phyloP scores from a whole-genome alignment of 305 asterid species.

The Fraxinus albicans region DNA sequence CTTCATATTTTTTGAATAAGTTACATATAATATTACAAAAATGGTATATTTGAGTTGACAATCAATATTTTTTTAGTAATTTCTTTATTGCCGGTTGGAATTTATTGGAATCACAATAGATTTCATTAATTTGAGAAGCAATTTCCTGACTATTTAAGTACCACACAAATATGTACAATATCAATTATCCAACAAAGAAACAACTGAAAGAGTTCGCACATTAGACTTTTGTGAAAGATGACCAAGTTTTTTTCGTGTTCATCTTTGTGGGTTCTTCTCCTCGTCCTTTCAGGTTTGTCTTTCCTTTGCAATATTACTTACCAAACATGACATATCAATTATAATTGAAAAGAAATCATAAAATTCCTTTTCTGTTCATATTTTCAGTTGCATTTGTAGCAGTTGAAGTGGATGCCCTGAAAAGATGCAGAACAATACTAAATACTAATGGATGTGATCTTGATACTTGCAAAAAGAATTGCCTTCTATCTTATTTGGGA shows the following conservation, averaged over 20 bases:
- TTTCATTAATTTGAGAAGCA: not conserved
- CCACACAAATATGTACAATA: not conserved
- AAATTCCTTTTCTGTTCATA: not conserved
- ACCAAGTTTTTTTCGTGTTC: not conserved
- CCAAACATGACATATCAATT: not conserved
- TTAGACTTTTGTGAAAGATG: not conserved
- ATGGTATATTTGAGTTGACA: not conserved
- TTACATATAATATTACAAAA: not conserved
- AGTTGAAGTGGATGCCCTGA: slow-evolving; percentile 3
- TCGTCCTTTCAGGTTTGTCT: not conserved
- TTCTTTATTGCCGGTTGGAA: not conserved
- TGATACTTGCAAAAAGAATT: not conserved
- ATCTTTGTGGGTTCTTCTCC: not conserved
- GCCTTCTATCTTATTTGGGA: slow-evolving; percentile 10
- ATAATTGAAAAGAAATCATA: not conserved
- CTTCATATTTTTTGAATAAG: not conserved
- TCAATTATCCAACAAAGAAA: not conserved
- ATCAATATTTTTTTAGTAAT: not conserved
- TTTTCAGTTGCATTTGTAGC: not conserved
- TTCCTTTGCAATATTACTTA: not conserved
- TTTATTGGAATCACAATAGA: not conserved
- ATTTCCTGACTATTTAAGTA: not conserved
- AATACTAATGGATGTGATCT: not conserved
- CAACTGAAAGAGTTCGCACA: not conserved
- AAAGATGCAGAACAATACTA: not conserved